A percentile compares a stretch with the other conserved stretches of the same genome.
These are phyloP conservation scores for Rhizophagus clarus DNA, from an alignment of 192 early-diverging fungal species.

Conservation along the genomic window DNA sequence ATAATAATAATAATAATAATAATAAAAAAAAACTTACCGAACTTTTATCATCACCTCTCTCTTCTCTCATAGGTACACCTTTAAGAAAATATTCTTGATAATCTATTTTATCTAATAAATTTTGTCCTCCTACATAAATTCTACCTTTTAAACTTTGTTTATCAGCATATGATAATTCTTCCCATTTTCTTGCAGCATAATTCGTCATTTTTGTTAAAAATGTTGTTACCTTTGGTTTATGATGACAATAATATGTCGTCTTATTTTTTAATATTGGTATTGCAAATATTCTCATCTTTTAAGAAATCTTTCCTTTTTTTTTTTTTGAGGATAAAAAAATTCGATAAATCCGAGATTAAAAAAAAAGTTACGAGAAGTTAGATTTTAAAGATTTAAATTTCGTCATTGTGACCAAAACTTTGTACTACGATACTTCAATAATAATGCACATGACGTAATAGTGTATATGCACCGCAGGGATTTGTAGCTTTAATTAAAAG, in stretches of 20 bases:
- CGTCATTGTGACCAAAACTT: not conserved
- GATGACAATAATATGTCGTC: conserved; percentile 56
- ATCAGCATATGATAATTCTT: conserved; percentile 41
- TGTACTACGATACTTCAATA: too few species aligned
- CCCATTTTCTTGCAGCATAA: conserved; percentile 61
- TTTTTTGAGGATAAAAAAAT: too few species aligned
- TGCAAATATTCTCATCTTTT: conserved; percentile 48
- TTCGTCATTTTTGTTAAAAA: conserved; percentile 46
- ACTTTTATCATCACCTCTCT: conserved; percentile 37
- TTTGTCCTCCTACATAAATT: conserved; percentile 59
- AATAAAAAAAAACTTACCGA: not conserved
- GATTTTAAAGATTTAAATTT: not conserved
- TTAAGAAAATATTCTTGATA: conserved; percentile 79
- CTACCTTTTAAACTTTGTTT: conserved; percentile 57
- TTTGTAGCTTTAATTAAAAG: too few species aligned
- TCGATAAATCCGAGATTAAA: too few species aligned
- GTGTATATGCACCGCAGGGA: too few species aligned
- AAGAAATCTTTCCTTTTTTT: not conserved
- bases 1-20: too few species aligned
- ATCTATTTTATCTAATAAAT: conserved; percentile 71
- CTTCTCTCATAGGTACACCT: conserved; percentile 57
- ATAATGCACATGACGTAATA: too few species aligned
- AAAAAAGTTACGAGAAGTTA: too few species aligned
- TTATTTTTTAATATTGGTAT: conserved; percentile 53
- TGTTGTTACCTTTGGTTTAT: conserved; percentile 37